Base-by-base conservation (phyloP, 192 early-diverging fungal genomes). In the Rhizophagus prolifer region DNA sequence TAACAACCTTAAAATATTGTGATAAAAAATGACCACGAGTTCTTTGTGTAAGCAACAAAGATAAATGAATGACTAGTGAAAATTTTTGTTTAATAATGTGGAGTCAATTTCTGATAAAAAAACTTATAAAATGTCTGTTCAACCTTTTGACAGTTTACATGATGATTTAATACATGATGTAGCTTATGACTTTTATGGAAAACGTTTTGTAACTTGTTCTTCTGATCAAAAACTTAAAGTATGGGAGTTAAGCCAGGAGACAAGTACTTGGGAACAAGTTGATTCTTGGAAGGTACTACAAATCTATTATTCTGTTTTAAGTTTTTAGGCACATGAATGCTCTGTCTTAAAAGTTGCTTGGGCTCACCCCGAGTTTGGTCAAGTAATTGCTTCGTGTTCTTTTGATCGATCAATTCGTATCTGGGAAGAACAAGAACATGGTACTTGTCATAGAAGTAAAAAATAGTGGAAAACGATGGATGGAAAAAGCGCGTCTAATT, bases 311-410 rank as follows among this genome's bases (percentile, higher is more conserved):
- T 12, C 10, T 44, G 10, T 44, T 9, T 36, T 50, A 58, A 7
- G 47, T 25, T n/a, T 46, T 21, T 67, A 91, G 88, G 95, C 86
- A 4, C 97, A 97, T 82, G 96, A 97, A 73, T 88, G 92, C 70
- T 93, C 92, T 2, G 88, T 97, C 25, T 79, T 96, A 16, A 92
- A 91, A 79, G 90, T 94, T n/a, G 85, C 88, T 63, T 98, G 95
- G 94, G 93, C 94, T n/a, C 94, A 96, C 85, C 96, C 97, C n/a
- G 97, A 97, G 80, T 97, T 92, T 84, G 96, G 96, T 4, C 92
- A 94, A 78, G 85, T 97, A 9, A 82, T 98, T 59, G 96, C 96
- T 2, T 91, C 91, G 16, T 96, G 95, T 74, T 96, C 95, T 59
- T 94, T 97, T 79, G 97, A 98, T 81, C 88, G 95, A 58, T 92